Conservation (phyloP, 164 flowering plant species). For the Tinospora cordifolia region DNA sequence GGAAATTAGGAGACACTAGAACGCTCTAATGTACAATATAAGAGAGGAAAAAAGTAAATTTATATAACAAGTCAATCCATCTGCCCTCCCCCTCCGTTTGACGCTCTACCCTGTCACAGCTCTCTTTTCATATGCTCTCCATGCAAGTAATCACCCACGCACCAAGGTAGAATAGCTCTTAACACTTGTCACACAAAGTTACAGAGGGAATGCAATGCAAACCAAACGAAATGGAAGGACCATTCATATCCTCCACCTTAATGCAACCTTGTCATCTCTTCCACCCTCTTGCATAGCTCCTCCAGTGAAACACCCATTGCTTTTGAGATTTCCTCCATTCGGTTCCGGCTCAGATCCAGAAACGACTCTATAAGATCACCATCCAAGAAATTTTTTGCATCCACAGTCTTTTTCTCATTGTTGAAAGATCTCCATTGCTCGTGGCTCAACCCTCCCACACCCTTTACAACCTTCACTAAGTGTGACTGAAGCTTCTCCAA, state of each 20-base stretch:
- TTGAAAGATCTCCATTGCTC: slow-evolving; percentile 94
- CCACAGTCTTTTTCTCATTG: slow-evolving; percentile 81
- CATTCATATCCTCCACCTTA: slow-evolving; percentile 20
- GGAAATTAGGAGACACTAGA: too few species aligned
- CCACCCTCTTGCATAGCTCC: slow-evolving; percentile 94
- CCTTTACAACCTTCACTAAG: slow-evolving; percentile 82
- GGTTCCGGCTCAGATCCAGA: slow-evolving; percentile 73
- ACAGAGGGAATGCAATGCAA: neutral
- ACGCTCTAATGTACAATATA: too few species aligned
- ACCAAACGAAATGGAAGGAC: neutral
- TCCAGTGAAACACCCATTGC: slow-evolving; percentile 64
- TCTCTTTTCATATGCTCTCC: neutral
- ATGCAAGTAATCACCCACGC: neutral
- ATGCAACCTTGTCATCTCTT: slow-evolving; percentile 86
- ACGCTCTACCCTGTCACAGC: too few species aligned
- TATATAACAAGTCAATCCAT: too few species aligned
- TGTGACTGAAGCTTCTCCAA: slow-evolving; percentile 75
- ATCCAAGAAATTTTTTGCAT: slow-evolving; percentile 76
- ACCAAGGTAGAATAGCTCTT: neutral
- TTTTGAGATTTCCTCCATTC: slow-evolving; percentile 84
- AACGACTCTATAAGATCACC: slow-evolving; percentile 94
- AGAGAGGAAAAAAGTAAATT: too few species aligned
- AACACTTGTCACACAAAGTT: neutral
- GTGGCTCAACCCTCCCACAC: slow-evolving; percentile 92
- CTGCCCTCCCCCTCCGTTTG: neutral